A percentile compares a stretch with the other conserved stretches of the same genome.
These are phyloP conservation scores for Coniochaeta hoffmannii DNA, from an alignment of 2,329 filamentous ascomycete species.

Conservation along the genomic window DNA sequence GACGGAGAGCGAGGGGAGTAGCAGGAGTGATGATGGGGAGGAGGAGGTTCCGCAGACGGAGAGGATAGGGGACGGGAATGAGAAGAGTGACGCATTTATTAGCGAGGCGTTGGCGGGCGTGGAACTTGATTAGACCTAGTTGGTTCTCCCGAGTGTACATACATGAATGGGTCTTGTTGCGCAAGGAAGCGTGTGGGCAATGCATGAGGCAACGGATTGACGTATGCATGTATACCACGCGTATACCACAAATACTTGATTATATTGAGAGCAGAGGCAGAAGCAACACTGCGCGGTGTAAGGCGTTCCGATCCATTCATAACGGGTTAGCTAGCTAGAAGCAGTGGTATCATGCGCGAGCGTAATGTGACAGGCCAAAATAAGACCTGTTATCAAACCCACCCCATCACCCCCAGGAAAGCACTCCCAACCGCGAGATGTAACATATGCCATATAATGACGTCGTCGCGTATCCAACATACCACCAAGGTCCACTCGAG, in stretches of 20 bases:
- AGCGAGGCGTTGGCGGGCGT: conserved; percentile 21
- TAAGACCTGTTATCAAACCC: background rate
- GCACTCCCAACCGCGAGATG: background rate
- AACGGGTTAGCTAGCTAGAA: conserved; percentile 1
- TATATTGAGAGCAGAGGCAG: background rate
- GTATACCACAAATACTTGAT: too few relatives aligned
- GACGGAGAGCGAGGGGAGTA: conserved; percentile 42
- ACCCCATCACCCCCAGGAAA: background rate
- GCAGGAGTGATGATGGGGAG: conserved; percentile 31
- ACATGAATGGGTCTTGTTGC: too few relatives aligned
- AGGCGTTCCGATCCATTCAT: background rate
- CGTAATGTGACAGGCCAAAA: background rate
- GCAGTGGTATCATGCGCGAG: conserved; percentile 1
- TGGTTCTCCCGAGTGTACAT: too few relatives aligned
- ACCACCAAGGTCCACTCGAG: background rate
- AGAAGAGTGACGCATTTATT: conserved; percentile 17
- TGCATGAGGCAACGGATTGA: too few relatives aligned
- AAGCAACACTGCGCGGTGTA: background rate
- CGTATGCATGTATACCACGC: too few relatives aligned
- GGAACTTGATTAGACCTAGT: conserved; percentile 19
- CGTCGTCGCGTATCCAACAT: background rate
- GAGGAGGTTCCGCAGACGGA: conserved; percentile 8
- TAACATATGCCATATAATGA: conserved; percentile 24
- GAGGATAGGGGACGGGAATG: background rate
- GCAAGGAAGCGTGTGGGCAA: background rate